These are phyloP conservation scores for Microsporum ferrugineum DNA, from an alignment of 2,329 filamentous ascomycete species.

Conservation along the genomic window DNA sequence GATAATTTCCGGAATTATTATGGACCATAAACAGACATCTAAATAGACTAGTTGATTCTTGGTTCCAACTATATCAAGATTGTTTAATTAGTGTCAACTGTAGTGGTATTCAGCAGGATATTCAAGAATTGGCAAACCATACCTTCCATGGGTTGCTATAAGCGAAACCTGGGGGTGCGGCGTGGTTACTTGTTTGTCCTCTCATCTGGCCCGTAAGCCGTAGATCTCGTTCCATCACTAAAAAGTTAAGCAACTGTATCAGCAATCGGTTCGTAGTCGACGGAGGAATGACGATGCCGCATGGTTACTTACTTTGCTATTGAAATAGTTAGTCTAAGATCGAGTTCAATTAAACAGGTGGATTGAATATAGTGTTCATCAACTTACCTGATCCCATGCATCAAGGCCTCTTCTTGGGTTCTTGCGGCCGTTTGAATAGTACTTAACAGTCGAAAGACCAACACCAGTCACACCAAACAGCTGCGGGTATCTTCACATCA, in stretches of 20 bases:
- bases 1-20: neutral
- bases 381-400: conserved; percentile 52
- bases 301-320: conserved; percentile 43
- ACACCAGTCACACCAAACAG: conserved; percentile 51
- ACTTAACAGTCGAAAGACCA: conserved; percentile 46
- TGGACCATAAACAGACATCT: neutral
- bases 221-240: conserved; percentile 57
- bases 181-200: conserved; percentile 49
- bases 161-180: conserved; percentile 52
- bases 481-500: conserved; percentile 27
- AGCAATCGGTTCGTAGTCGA: neutral
- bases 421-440: conserved; percentile 54
- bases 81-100: neutral
- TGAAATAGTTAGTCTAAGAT: conserved; percentile 8
- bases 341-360: neutral
- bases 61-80: conserved; percentile 27
- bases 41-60: conserved; percentile 26
- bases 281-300: neutral
- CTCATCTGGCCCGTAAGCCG: conserved; percentile 50
- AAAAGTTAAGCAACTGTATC: neutral
- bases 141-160: conserved; percentile 59
- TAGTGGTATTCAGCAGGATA: neutral
- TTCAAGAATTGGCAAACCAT: conserved; percentile 19
- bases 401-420: conserved; percentile 48
- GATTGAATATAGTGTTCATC: neutral